A percentile compares a stretch with the other conserved stretches of the same genome.
Evolutionary conservation across 495 filamentous ascomycete species (phyloP).

Genomic region (Patellaria atrata): DNA sequence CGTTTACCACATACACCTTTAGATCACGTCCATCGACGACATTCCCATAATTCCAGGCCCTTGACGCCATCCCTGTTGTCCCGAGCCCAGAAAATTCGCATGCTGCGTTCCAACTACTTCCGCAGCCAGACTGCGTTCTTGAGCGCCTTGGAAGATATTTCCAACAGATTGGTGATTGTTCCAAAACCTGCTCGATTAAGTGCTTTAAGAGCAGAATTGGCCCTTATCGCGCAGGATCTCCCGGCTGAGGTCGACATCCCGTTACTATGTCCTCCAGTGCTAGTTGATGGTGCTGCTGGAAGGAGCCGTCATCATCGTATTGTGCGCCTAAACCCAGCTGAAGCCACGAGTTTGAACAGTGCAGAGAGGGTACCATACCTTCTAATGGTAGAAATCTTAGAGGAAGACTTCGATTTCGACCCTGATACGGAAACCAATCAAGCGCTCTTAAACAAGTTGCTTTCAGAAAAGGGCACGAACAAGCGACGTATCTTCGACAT

Average conservation of each 20-base stretch:
- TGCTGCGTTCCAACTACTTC: slow-evolving; percentile 60
- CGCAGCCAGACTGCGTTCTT: slow-evolving; percentile 58
- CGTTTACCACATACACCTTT: slow-evolving; percentile 31
- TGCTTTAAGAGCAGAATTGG: slow-evolving; percentile 59
- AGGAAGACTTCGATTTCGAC: slow-evolving; percentile 63
- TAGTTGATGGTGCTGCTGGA: slow-evolving; percentile 47
- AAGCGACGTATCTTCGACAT: slow-evolving; percentile 55
- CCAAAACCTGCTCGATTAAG: slow-evolving; percentile 62
- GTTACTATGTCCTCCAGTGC: slow-evolving; percentile 52
- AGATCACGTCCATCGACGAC: slow-evolving; percentile 34
- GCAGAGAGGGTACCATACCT: slow-evolving; percentile 66
- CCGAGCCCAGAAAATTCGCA: slow-evolving; percentile 39
- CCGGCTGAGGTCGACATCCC: slow-evolving; percentile 67
- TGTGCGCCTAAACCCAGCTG: slow-evolving; percentile 60
- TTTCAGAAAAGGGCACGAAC: slow-evolving; percentile 45
- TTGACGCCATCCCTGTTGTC: slow-evolving; percentile 41
- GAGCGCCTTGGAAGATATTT: slow-evolving; percentile 59
- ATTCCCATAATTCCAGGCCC: slow-evolving; percentile 32
- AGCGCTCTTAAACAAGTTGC: slow-evolving; percentile 40
- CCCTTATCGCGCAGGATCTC: slow-evolving; percentile 55
- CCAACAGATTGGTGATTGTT: slow-evolving; percentile 56
- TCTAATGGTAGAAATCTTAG: slow-evolving; percentile 60
- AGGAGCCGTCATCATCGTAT: slow-evolving; percentile 59
- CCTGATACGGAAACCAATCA: slow-evolving; percentile 51
- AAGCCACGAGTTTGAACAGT: slow-evolving; percentile 64